Evolutionary conservation across 768 basidiomycete species (phyloP).

Genomic region (Naganishia onofrii): DNA sequence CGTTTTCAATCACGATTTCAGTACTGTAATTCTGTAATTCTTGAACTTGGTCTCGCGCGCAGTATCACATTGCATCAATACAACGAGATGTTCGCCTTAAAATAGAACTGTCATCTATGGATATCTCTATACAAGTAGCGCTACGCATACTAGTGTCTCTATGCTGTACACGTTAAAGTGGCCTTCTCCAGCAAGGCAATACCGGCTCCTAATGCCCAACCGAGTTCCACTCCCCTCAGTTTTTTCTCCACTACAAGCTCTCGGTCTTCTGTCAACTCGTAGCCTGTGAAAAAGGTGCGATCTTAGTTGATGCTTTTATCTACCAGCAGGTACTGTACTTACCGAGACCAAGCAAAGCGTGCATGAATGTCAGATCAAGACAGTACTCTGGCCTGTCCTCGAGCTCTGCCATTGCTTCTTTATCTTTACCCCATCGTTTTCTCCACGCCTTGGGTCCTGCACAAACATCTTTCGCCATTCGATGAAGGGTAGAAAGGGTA

Average conservation of each 20-base stretch:
- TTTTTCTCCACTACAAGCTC: conserved; percentile 73
- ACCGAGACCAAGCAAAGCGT: conserved; percentile 68
- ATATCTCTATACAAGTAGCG: neutral
- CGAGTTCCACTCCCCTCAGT: conserved; percentile 82
- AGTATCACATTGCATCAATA: no score
- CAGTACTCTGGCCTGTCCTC: conserved; percentile 87
- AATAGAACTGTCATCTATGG: conserved; percentile 9
- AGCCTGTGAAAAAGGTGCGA: conserved; percentile 57
- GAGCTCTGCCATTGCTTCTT: conserved; percentile 65
- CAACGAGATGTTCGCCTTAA: no score
- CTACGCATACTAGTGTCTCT: conserved; percentile 22
- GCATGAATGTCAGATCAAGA: conserved; percentile 93
- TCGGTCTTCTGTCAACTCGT: conserved; percentile 73
- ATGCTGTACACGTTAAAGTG: conserved; percentile 49
- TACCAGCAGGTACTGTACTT: neutral
- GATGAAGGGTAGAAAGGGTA: conserved; percentile 62
- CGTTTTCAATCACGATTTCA: neutral
- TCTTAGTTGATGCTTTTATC: neutral
- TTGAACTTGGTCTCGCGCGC: no score
- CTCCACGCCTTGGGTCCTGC: conserved; percentile 64
- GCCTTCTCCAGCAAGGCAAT: conserved; percentile 51
- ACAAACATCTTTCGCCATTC: conserved; percentile 71
- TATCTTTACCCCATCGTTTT: conserved; percentile 49
- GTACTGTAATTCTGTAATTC: no score
- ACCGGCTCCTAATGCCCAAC: conserved; percentile 82